Evolutionary conservation across 2,329 filamentous ascomycete genomes (phyloP).

Genomic region (Coleophoma crateriformis): DNA sequence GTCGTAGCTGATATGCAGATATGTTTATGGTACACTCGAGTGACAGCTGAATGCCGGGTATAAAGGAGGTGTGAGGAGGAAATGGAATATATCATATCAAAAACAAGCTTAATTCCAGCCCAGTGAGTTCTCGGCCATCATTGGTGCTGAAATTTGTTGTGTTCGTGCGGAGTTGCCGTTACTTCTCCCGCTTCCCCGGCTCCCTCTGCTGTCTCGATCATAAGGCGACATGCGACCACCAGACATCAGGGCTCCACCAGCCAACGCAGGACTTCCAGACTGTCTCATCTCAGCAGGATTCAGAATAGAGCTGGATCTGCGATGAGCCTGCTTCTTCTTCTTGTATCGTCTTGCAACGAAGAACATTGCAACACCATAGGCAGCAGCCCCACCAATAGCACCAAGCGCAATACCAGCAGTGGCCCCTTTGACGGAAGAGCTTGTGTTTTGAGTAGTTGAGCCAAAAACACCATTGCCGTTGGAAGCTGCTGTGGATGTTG

Average conservation of each 20-base stretch:
- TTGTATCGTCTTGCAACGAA: slow-evolving; percentile 68
- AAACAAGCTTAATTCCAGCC: slow-evolving; percentile 58
- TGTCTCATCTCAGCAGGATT: slow-evolving; percentile 43
- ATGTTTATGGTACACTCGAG: slow-evolving; percentile 19
- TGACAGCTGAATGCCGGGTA: slow-evolving; percentile 15
- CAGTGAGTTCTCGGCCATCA: slow-evolving; percentile 73
- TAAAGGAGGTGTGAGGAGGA: slow-evolving; percentile 11
- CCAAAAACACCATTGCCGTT: slow-evolving; percentile 32
- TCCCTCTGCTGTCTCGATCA: slow-evolving; percentile 38
- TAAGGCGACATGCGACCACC: slow-evolving; percentile 29
- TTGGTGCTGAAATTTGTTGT: slow-evolving; percentile 65
- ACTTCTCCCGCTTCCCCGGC: slow-evolving; percentile 48
- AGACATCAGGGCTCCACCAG: slow-evolving; percentile 42
- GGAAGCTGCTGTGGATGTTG: slow-evolving; percentile 23
- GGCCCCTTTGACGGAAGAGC: slow-evolving; percentile 55
- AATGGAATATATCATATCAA: slow-evolving; percentile 7
- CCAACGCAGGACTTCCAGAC: slow-evolving; percentile 35
- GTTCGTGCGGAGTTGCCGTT: slow-evolving; percentile 44
- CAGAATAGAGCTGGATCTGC: slow-evolving; percentile 54
- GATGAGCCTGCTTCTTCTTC: slow-evolving; percentile 56
- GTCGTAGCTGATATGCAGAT: slow-evolving; percentile 10
- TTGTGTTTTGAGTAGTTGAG: slow-evolving; percentile 33
- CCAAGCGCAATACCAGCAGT: slow-evolving; percentile 61
- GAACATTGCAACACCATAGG: slow-evolving; percentile 73
- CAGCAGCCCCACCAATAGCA: slow-evolving; percentile 59